These are phyloP conservation scores for Cercophora newfieldiana DNA, from an alignment of 495 filamentous ascomycete genomes.

Conservation along the genomic window DNA sequence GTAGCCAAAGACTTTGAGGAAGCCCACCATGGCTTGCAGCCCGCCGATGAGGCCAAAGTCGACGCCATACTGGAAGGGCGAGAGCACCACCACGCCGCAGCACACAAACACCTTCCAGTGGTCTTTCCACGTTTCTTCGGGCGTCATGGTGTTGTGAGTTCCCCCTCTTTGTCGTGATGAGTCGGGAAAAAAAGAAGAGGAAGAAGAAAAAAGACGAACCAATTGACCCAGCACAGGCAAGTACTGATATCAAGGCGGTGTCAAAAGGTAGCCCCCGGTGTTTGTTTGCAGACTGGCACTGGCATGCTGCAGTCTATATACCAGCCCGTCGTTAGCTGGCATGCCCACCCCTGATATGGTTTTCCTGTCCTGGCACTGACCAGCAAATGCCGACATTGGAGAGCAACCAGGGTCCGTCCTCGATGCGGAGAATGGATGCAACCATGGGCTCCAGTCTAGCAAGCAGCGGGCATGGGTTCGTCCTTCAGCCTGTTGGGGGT, in stretches of 20 bases:
- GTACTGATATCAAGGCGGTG: background rate
- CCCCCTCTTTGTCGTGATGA: background rate
- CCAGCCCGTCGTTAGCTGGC: background rate
- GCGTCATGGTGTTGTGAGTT: slow-evolving; percentile 10
- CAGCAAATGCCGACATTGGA: slow-evolving; percentile 5
- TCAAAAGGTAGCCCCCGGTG: background rate
- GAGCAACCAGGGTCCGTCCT: background rate
- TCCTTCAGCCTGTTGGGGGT: slow-evolving; percentile 4
- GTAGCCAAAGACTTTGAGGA: slow-evolving; percentile 50
- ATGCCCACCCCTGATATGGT: background rate
- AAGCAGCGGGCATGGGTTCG: background rate
- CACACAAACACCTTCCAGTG: slow-evolving; percentile 46
- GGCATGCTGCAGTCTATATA: background rate
- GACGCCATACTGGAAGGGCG: slow-evolving; percentile 63
- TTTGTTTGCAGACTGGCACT: background rate
- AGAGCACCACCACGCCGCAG: slow-evolving; percentile 50
- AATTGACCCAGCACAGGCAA: background rate
- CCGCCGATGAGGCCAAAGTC: slow-evolving; percentile 64
- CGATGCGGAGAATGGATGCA: slow-evolving; percentile 1
- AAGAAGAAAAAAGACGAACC: background rate
- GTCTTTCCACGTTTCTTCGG: slow-evolving; percentile 31
- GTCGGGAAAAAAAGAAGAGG: background rate
- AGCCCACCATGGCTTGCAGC: slow-evolving; percentile 63
- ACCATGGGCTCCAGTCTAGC: no score
- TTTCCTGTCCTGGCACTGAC: background rate